phyloP scores from a whole-genome alignment of 805 yeast species.

The Myxozyma vanderwaltii region DNA sequence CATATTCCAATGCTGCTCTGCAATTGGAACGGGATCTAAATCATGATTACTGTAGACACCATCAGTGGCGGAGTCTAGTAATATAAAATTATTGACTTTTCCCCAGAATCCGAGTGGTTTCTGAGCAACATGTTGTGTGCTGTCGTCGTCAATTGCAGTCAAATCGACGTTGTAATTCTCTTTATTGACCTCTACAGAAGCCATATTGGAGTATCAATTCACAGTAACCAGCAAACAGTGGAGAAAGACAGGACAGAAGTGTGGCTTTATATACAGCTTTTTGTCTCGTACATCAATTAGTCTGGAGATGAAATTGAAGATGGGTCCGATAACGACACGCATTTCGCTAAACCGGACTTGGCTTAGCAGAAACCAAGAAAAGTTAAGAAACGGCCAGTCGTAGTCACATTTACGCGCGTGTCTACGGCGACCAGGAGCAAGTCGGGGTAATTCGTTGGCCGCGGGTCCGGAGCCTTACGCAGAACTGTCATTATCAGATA shows the following conservation, averaged over 20 bases:
- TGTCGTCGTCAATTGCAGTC: neutral
- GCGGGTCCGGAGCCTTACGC: too few relatives aligned
- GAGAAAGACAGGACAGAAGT: neutral
- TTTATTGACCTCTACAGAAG: neutral
- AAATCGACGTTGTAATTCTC: constrained; percentile 8
- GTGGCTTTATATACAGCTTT: neutral
- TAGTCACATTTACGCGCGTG: too few relatives aligned
- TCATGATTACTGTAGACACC: constrained; percentile 29
- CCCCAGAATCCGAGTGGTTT: constrained; percentile 21
- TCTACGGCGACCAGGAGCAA: too few relatives aligned
- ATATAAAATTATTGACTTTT: constrained; percentile 17
- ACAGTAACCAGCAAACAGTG: neutral
- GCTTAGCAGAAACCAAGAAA: too few relatives aligned
- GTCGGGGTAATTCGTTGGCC: too few relatives aligned
- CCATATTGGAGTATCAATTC: neutral
- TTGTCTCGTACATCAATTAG: too few relatives aligned
- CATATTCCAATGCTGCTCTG: constrained; percentile 28
- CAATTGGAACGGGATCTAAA: constrained; percentile 5
- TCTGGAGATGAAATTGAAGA: too few relatives aligned
- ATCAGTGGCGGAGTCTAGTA: constrained; percentile 26
- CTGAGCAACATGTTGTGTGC: neutral
- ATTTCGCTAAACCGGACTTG: too few relatives aligned
- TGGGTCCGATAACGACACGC: too few relatives aligned
- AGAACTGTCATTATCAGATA: too few relatives aligned
- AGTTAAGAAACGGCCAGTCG: too few relatives aligned